Evolutionary conservation across 2,329 filamentous ascomycete genomes (phyloP).

Genomic region (Nemania abortiva): DNA sequence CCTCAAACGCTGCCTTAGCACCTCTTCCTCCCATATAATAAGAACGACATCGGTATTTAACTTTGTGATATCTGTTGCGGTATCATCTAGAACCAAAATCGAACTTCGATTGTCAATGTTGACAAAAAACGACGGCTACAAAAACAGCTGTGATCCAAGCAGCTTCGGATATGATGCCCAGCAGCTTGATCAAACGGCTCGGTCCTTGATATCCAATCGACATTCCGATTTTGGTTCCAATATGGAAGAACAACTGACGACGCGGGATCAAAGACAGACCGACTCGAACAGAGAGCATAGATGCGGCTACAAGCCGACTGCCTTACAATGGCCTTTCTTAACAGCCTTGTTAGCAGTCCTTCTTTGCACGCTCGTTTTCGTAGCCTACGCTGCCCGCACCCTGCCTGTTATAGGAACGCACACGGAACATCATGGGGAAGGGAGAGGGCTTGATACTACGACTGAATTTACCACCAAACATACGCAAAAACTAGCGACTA

Average conservation of each 20-base stretch:
- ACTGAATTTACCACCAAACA: too few relatives aligned
- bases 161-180: not conserved
- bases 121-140: not conserved
- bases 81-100: not conserved
- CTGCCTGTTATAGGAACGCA: not conserved
- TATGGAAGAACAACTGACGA: not conserved
- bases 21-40: not conserved
- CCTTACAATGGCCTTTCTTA: conserved; percentile 8
- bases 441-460: not conserved
- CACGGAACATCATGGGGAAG: not conserved
- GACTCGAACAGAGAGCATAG: not conserved
- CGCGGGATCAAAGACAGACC: not conserved
- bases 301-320: conserved; percentile 19
- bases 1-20: too few relatives aligned
- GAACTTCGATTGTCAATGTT: not conserved
- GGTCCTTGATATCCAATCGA: not conserved
- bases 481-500: not conserved
- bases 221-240: not conserved
- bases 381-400: not conserved
- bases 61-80: not conserved
- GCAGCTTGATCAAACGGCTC: not conserved
- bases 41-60: not conserved
- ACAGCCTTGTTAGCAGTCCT: not conserved
- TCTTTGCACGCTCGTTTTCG: not conserved
- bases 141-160: not conserved